phyloP scores from a whole-genome alignment of 2,329 filamentous ascomycete species.

The Colletotrichum phormii region DNA sequence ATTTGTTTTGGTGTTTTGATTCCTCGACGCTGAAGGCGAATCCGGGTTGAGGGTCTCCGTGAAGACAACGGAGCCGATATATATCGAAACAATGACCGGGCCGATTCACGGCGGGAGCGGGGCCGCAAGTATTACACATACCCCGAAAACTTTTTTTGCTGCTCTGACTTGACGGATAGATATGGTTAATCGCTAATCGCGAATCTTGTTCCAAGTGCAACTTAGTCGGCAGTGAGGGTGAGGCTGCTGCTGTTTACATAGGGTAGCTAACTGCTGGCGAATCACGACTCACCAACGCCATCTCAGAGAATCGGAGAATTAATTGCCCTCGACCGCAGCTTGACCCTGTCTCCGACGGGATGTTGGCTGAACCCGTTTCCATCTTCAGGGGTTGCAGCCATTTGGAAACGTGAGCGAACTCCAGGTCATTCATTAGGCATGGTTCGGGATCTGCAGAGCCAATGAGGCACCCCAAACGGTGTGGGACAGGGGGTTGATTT shows the following conservation, averaged over 20 bases:
- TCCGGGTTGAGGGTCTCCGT: neutral
- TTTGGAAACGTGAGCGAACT: neutral
- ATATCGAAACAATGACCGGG: neutral
- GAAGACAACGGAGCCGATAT: neutral
- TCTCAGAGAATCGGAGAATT: neutral
- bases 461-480: neutral
- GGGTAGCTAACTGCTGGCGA: neutral
- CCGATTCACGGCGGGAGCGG: neutral
- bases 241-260: too few species aligned
- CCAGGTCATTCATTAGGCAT: neutral
- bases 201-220: neutral
- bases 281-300: neutral
- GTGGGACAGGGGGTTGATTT: neutral
- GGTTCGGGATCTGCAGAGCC: neutral
- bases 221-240: neutral
- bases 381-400: neutral
- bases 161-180: too few species aligned
- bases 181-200: too few species aligned
- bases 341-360: neutral
- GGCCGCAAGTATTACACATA: neutral
- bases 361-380: neutral
- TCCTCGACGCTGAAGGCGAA: neutral
- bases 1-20: neutral
- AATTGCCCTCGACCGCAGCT: neutral
- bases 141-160: neutral